A percentile compares a stretch with the other conserved stretches of the same genome.
Conservation (phyloP, 2,329 filamentous ascomycete genomes). For the Sporothrix schenckii region DNA sequence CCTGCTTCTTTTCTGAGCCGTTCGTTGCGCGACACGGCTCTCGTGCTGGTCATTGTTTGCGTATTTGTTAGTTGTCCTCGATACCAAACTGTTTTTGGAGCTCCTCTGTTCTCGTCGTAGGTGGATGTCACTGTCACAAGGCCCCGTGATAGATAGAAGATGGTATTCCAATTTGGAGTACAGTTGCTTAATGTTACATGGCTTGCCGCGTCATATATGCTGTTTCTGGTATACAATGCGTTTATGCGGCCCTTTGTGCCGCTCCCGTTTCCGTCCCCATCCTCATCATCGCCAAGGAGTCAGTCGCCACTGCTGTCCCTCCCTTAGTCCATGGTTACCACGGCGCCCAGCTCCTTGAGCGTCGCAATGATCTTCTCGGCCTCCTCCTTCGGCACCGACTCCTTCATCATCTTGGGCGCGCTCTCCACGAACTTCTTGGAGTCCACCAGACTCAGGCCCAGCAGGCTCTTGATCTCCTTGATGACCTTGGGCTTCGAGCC, state of each 20-base stretch:
- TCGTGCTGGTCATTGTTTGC: background rate
- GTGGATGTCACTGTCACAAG: background rate
- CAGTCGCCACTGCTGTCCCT: background rate
- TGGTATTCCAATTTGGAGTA: conserved; percentile 30
- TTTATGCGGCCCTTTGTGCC: conserved; percentile 9
- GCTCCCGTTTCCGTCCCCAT: background rate
- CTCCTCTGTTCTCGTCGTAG: background rate
- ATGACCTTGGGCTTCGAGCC: conserved; percentile 96
- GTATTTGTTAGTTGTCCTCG: background rate
- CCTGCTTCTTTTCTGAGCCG: background rate
- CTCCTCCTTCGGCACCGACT: conserved; percentile 97
- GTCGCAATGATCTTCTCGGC: conserved; percentile 96
- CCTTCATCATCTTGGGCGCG: conserved; percentile 98
- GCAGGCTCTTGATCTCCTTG: conserved; percentile 97
- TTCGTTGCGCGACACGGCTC: background rate
- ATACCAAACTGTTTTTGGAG: background rate
- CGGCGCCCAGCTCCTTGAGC: conserved; percentile 89
- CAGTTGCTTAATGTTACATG: conserved; percentile 42
- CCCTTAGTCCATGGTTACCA: conserved; percentile 83
- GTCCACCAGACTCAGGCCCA: conserved; percentile 94
- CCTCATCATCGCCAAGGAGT: background rate
- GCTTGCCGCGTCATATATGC: conserved; percentile 31
- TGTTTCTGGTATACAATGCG: conserved; percentile 39
- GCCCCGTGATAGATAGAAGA: conserved; percentile 9
- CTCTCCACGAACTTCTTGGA: conserved; percentile 99